Evolutionary conservation across 106 monocot species (phyloP).

Genomic region (Posidonia australis): DNA sequence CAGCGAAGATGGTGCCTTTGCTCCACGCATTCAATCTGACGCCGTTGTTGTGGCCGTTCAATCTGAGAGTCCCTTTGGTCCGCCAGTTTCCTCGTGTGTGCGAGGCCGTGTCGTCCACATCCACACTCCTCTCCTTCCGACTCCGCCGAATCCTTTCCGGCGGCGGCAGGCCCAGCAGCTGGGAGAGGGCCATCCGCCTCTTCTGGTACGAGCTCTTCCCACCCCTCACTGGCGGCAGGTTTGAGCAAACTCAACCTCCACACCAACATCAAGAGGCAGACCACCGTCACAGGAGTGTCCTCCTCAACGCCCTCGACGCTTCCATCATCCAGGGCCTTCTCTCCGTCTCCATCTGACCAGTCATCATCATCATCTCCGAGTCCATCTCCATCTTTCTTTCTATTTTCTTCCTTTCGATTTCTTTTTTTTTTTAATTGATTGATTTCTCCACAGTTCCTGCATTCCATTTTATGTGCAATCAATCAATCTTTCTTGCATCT

Average conservation of each 20-base stretch:
- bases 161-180: background rate
- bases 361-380: too few relatives aligned
- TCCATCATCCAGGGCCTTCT: slow-evolving; percentile 1
- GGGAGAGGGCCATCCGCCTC: slow-evolving; percentile 12
- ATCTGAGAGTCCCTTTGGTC: slow-evolving; percentile 4
- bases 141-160: slow-evolving; percentile 9
- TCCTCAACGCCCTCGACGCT: background rate
- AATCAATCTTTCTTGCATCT: too few relatives aligned
- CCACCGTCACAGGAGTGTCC: background rate
- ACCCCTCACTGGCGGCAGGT: background rate
- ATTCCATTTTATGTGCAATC: too few relatives aligned
- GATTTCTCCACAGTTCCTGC: too few relatives aligned
- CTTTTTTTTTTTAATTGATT: too few relatives aligned
- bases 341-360: slow-evolving; percentile 8
- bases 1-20: slow-evolving; percentile 7
- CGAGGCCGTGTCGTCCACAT: background rate
- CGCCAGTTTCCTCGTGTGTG: slow-evolving; percentile 13
- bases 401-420: too few relatives aligned
- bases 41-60: slow-evolving; percentile 13
- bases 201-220: slow-evolving; percentile 7
- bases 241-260: background rate
- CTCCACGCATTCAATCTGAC: slow-evolving; percentile 9
- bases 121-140: slow-evolving; percentile 13
- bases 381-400: too few relatives aligned
- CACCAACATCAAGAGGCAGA: too few relatives aligned